phyloP scores from a whole-genome alignment of 495 filamentous ascomycete species.

The Neurospora sublineolata region DNA sequence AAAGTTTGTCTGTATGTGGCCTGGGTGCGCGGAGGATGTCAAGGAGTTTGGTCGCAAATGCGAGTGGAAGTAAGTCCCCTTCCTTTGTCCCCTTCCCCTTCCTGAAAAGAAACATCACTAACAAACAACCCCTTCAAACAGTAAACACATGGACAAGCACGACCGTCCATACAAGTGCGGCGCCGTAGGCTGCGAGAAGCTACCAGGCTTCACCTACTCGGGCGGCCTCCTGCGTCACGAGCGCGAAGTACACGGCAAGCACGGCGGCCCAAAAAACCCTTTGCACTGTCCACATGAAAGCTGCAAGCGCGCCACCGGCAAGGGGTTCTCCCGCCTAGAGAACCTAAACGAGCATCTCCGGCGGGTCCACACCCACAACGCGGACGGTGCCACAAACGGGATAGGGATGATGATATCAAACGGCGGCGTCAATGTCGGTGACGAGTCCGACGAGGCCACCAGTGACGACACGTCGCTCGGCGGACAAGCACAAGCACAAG shows the following conservation, averaged over 20 bases:
- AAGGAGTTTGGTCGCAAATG: slow-evolving; percentile 68
- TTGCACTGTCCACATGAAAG: slow-evolving; percentile 66
- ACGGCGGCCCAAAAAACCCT: slow-evolving; percentile 68
- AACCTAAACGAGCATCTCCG: slow-evolving; percentile 82
- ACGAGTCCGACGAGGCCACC: slow-evolving; percentile 22
- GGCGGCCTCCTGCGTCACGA: slow-evolving; percentile 81
- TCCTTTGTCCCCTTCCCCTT: background rate
- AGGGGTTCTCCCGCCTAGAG: slow-evolving; percentile 76
- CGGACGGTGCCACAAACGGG: slow-evolving; percentile 3
- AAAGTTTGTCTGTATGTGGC: slow-evolving; percentile 56
- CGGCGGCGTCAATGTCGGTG: slow-evolving; percentile 1
- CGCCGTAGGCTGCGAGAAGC: slow-evolving; percentile 67
- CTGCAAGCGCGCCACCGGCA: slow-evolving; percentile 67
- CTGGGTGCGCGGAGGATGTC: slow-evolving; percentile 42
- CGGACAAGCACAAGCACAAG: slow-evolving; percentile 20
- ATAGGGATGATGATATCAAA: background rate
- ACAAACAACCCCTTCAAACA: slow-evolving; percentile 21
- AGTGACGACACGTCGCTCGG: slow-evolving; percentile 13
- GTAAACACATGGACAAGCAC: slow-evolving; percentile 97
- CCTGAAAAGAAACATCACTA: background rate
- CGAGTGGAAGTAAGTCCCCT: slow-evolving; percentile 73
- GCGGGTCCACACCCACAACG: slow-evolving; percentile 52
- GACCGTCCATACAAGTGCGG: slow-evolving; percentile 79
- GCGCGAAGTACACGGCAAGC: slow-evolving; percentile 80
- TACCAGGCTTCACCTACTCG: slow-evolving; percentile 87